Conservation (phyloP, 805 yeast species). For the Starmerella scarabaei region DNA sequence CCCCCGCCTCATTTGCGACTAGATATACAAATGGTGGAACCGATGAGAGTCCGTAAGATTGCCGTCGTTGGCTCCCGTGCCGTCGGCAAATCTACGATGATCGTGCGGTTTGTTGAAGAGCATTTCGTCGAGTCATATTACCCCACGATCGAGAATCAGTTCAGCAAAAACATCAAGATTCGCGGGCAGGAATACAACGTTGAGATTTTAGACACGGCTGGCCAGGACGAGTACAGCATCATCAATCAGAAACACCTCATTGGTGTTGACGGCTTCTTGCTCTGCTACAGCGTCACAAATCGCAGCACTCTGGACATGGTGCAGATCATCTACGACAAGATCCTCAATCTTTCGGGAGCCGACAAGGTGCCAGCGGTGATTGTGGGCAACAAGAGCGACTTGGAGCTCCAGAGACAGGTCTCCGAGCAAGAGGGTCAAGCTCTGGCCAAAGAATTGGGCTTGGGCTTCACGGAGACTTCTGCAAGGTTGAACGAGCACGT, state of each 20-base stretch:
- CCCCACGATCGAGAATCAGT: conserved; percentile 83
- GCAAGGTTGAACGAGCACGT: conserved; percentile 72
- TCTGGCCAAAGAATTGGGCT: conserved; percentile 51
- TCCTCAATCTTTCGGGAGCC: conserved; percentile 48
- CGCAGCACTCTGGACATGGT: conserved; percentile 66
- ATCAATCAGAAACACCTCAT: conserved; percentile 66
- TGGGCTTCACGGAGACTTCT: conserved; percentile 71
- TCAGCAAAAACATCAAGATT: conserved; percentile 53
- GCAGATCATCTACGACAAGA: conserved; percentile 67
- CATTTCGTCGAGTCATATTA: conserved; percentile 81
- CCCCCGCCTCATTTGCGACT: too few relatives aligned
- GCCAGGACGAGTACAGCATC: conserved; percentile 79
- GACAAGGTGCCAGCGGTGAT: conserved; percentile 65
- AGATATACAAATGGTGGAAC: conserved; percentile 22
- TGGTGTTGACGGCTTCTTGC: conserved; percentile 70
- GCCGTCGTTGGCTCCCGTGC: conserved; percentile 82
- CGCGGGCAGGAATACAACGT: conserved; percentile 65
- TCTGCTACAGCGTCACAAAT: conserved; percentile 72
- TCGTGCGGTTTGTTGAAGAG: conserved; percentile 74
- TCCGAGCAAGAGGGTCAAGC: conserved; percentile 43
- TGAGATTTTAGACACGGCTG: conserved; percentile 85
- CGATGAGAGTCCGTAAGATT: conserved; percentile 39
- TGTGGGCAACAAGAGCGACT: conserved; percentile 66
- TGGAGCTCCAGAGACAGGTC: conserved; percentile 48
- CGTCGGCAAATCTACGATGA: conserved; percentile 75